Percentiles rank a stretch among this genome's conserved stretches.
Evolutionary conservation across 2,329 filamentous ascomycete species (phyloP).

Genomic region (Cladophialophora yegresii): DNA sequence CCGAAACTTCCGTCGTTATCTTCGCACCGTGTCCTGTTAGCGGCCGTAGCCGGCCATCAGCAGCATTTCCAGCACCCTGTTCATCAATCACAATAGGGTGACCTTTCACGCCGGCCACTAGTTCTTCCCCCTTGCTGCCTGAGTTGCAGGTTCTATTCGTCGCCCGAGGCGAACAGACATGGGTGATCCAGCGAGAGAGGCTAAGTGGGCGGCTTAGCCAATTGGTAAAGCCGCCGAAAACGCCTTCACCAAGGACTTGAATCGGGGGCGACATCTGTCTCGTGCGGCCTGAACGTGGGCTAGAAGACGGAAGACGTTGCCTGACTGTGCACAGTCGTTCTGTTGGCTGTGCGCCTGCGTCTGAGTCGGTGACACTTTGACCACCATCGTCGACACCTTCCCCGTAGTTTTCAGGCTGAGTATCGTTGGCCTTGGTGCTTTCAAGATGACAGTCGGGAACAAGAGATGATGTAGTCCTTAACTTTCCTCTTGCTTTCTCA

Average conservation of each 20-base stretch:
- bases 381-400: neutral
- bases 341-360: neutral
- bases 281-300: neutral
- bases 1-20: neutral
- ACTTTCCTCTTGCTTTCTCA: neutral
- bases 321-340: neutral
- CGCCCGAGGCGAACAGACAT: neutral
- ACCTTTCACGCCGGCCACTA: neutral
- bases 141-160: neutral
- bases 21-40: neutral
- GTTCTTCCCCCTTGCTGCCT: neutral
- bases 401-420: neutral
- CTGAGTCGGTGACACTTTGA: neutral
- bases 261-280: neutral
- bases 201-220: neutral
- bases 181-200: neutral
- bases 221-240: neutral
- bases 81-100: neutral
- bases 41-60: neutral
- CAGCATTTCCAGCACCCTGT: neutral
- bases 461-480: neutral
- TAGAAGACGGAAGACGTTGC: neutral
- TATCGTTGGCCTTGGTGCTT: neutral
- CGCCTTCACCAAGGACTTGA: neutral
- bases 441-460: neutral